Conservation (phyloP, 768 basidiomycete species). For the Cystofilobasidium bisporidii region DNA sequence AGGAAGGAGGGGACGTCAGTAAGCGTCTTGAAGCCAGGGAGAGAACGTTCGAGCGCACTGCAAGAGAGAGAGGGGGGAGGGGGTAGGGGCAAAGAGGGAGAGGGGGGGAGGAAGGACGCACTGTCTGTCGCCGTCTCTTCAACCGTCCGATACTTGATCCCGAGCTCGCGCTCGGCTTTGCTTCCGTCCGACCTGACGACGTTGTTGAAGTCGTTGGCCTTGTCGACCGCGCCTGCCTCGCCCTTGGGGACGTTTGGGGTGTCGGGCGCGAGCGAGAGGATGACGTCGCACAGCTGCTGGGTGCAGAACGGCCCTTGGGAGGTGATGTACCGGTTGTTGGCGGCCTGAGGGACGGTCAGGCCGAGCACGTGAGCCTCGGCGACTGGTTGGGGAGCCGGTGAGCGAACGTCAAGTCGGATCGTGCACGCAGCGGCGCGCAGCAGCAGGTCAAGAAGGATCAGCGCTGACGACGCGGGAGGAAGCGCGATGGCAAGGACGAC, state of each 20-base stretch:
- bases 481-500: too few relatives aligned
- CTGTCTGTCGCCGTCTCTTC: slow-evolving; percentile 21
- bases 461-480: too few relatives aligned
- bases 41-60: too few relatives aligned
- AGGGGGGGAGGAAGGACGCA: neutral
- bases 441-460: too few relatives aligned
- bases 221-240: slow-evolving; percentile 6
- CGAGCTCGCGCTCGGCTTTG: slow-evolving; percentile 21
- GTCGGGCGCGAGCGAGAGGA: slow-evolving; percentile 7
- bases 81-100: too few relatives aligned
- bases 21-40: too few relatives aligned
- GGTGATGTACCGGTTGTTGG: slow-evolving; percentile 53
- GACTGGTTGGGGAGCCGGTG: slow-evolving; percentile 36
- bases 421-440: neutral
- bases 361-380: slow-evolving; percentile 51
- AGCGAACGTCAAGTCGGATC: neutral
- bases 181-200: slow-evolving; percentile 8
- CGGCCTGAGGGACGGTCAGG: slow-evolving; percentile 48
- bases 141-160: slow-evolving; percentile 17
- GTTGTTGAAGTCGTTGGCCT: slow-evolving; percentile 14
- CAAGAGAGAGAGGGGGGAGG: too few relatives aligned
- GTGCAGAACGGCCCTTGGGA: slow-evolving; percentile 35
- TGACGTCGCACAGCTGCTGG: slow-evolving; percentile 17
- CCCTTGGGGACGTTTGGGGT: slow-evolving; percentile 9
- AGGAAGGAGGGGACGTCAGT: too few relatives aligned